These are phyloP conservation scores for Aphanoascus verrucosus DNA, from an alignment of 2,329 filamentous ascomycete species.

Conservation along the genomic window DNA sequence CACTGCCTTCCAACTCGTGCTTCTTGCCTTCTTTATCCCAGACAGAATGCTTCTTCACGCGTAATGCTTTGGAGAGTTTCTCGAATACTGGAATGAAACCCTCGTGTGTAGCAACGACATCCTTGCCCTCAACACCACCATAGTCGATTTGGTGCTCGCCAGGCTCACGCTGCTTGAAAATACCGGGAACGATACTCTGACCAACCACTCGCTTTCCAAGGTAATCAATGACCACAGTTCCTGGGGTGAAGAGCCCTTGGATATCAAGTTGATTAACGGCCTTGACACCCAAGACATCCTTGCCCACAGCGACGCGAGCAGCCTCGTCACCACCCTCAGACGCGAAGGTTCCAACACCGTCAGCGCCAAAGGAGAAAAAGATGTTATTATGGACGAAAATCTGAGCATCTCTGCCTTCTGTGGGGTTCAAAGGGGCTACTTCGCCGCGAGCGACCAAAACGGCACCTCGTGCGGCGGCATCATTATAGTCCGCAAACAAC, in stretches of 20 bases:
- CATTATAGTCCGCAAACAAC: conserved; percentile 94
- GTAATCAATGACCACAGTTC: conserved; percentile 93
- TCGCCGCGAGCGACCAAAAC: conserved; percentile 87
- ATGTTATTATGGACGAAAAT: conserved; percentile 99
- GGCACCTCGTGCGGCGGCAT: conserved; percentile 83
- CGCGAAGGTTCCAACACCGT: conserved; percentile 93
- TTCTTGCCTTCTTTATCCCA: conserved; percentile 94
- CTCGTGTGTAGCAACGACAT: conserved; percentile 82
- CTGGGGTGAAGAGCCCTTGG: conserved; percentile 83
- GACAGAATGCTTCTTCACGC: conserved; percentile 87
- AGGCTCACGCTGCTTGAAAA: conserved; percentile 96
- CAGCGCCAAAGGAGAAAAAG: conserved; percentile 96
- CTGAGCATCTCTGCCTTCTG: conserved; percentile 81
- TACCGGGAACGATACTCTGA: conserved; percentile 95
- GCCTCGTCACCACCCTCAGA: conserved; percentile 95
- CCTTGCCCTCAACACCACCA: conserved; percentile 93
- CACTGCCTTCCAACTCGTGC: conserved; percentile 86
- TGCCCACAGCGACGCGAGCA: conserved; percentile 87
- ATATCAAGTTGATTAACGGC: conserved; percentile 97
- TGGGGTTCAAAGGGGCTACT: conserved; percentile 87
- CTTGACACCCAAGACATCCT: conserved; percentile 89
- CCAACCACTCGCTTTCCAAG: conserved; percentile 93
- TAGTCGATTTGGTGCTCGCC: conserved; percentile 99
- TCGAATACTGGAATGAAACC: conserved; percentile 74
- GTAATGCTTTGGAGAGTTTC: conserved; percentile 80